phyloP scores from a whole-genome alignment of 1,139 yeast genomes.

The Lodderomyces theae region DNA sequence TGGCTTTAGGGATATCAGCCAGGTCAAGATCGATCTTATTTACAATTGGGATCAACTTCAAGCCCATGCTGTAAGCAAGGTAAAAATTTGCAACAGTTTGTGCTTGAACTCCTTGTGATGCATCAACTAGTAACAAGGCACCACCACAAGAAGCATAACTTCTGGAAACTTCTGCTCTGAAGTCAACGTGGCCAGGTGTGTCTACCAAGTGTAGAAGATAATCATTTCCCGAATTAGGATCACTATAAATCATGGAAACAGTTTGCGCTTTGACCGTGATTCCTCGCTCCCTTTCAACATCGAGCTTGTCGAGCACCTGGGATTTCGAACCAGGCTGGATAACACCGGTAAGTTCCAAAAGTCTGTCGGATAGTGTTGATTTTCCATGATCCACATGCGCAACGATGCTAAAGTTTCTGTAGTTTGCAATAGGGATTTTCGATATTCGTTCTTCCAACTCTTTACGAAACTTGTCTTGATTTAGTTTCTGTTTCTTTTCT shows the following conservation, averaged over 20 bases:
- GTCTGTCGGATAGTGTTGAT: slow-evolving; percentile 83
- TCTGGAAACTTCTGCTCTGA: slow-evolving; percentile 88
- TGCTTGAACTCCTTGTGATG: slow-evolving; percentile 95
- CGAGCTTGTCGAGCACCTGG: slow-evolving; percentile 86
- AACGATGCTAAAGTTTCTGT: slow-evolving; percentile 88
- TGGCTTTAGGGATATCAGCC: slow-evolving; percentile 79
- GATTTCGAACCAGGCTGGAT: slow-evolving; percentile 75
- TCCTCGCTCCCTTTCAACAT: slow-evolving; percentile 93
- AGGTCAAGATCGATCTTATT: slow-evolving; percentile 89
- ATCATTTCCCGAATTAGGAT: slow-evolving; percentile 57
- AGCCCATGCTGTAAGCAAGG: slow-evolving; percentile 81
- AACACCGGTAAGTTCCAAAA: slow-evolving; percentile 85
- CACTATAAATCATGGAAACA: slow-evolving; percentile 82
- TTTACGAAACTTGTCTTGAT: slow-evolving; percentile 33
- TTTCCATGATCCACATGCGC: slow-evolving; percentile 99
- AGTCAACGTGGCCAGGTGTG: slow-evolving; percentile 98
- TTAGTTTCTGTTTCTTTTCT: slow-evolving; percentile 28
- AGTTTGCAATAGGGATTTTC: slow-evolving; percentile 75
- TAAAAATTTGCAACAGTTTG: slow-evolving; percentile 96
- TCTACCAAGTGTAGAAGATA: slow-evolving; percentile 87
- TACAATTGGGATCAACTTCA: slow-evolving; percentile 81
- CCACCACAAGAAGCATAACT: slow-evolving; percentile 97
- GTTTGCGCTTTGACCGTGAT: slow-evolving; percentile 97
- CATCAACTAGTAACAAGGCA: slow-evolving; percentile 86
- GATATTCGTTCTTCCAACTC: slow-evolving; percentile 54